Percentiles rank a stretch among this genome's conserved stretches.
phyloP scores from a whole-genome alignment of 306 rosid genomes.

The Fragaria iinumae region DNA sequence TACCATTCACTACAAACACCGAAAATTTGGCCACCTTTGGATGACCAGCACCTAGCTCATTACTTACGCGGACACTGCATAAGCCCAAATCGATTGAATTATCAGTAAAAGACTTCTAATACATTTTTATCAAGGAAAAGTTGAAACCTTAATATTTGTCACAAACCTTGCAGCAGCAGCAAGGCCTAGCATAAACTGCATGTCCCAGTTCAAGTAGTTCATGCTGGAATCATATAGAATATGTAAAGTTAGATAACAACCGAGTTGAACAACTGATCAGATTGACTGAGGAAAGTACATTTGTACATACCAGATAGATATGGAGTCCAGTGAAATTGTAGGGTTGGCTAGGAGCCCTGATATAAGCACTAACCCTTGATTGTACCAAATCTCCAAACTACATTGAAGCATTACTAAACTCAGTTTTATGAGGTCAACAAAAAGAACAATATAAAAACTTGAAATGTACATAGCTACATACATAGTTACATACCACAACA shows the following conservation, averaged over 20 bases:
- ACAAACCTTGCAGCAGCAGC: conserved; percentile 68
- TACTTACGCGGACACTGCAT: conserved; percentile 64
- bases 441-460: not conserved
- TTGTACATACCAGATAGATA: conserved; percentile 45
- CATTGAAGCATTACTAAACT: conserved; percentile 5
- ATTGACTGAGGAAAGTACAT: not conserved
- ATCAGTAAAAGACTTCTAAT: not conserved
- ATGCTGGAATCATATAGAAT: conserved; percentile 39
- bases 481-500: conserved; percentile 50
- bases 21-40: conserved; percentile 63
- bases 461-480: not conserved
- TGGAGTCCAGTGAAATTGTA: conserved; percentile 53
- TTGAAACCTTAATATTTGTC: not conserved
- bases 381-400: conserved; percentile 84
- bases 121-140: not conserved
- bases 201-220: conserved; percentile 69
- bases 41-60: conserved; percentile 75
- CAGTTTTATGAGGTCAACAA: not conserved
- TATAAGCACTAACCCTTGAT: conserved; percentile 65
- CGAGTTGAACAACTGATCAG: not conserved
- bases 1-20: conserved; percentile 57
- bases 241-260: not conserved
- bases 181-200: conserved; percentile 72
- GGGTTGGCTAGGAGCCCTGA: conserved; percentile 70
- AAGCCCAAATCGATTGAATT: not conserved